These are phyloP conservation scores for Plantago lanceolata DNA, from an alignment of 305 asterid species.

Conservation along the genomic window DNA sequence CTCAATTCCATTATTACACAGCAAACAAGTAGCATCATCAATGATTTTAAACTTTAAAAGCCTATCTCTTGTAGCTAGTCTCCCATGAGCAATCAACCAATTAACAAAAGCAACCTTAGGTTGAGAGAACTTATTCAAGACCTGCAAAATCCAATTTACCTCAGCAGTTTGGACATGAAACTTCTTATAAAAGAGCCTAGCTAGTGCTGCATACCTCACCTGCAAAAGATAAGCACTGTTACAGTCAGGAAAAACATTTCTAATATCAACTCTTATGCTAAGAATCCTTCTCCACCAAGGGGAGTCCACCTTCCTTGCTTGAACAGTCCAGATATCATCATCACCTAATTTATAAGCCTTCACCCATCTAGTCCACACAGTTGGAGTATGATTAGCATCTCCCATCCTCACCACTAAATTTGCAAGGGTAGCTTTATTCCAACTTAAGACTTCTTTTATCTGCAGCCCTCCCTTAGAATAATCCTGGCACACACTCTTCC, in stretches of 20 bases:
- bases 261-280: background rate
- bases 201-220: background rate
- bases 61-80: background rate
- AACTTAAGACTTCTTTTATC: background rate
- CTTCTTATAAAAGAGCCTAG: background rate
- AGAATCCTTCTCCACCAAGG: background rate
- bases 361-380: background rate
- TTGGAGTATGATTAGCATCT: background rate
- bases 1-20: background rate
- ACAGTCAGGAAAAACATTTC: background rate
- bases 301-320: background rate
- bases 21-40: background rate
- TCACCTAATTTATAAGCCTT: background rate
- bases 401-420: background rate
- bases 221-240: no score
- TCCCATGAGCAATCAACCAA: background rate
- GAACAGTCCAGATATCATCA: background rate
- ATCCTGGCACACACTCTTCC: background rate
- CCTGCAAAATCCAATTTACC: background rate
- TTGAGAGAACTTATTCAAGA: background rate
- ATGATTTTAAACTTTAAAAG: background rate
- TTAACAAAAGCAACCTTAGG: background rate
- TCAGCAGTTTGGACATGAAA: background rate
- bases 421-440: background rate
- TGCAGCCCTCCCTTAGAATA: background rate